Percentiles rank a stretch among this genome's conserved stretches.
Conservation (phyloP, 208 protist genomes). For the Novymonas esmeraldas region DNA sequence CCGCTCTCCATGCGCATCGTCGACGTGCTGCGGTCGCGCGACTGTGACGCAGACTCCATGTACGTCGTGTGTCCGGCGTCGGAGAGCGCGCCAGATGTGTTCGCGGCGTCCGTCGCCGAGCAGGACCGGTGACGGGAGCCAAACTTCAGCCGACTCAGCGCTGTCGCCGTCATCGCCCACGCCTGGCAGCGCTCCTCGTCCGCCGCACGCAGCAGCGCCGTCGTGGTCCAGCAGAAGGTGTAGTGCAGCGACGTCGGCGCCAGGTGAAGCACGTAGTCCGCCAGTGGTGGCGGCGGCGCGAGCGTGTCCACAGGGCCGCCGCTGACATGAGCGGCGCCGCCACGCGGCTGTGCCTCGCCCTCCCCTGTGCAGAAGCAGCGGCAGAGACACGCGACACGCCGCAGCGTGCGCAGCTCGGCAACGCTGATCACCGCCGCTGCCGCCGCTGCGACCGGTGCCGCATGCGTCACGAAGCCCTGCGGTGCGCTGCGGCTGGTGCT, state of each 20-base stretch:
- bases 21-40: constrained; percentile 23
- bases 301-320: constrained; percentile 9
- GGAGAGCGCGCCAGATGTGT: constrained; percentile 35
- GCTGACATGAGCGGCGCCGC: not conserved
- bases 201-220: constrained; percentile 39
- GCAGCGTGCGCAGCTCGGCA: constrained; percentile 19
- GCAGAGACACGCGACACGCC: constrained; percentile 29
- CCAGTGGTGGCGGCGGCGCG: constrained; percentile 15
- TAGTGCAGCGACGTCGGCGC: constrained; percentile 32
- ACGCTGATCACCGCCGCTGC: constrained; percentile 18
- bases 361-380: constrained; percentile 25
- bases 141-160: constrained; percentile 2
- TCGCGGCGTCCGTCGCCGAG: constrained; percentile 28
- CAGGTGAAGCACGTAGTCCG: constrained; percentile 34
- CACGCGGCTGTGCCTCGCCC: constrained; percentile 15
- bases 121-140: constrained; percentile 9
- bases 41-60: constrained; percentile 17
- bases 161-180: constrained; percentile 23
- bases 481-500: not conserved
- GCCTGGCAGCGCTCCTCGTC: constrained; percentile 32
- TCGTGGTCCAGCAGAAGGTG: constrained; percentile 49
- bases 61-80: constrained; percentile 31
- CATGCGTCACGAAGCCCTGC: not conserved
- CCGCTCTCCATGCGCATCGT: constrained; percentile 21
- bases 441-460: not conserved